Evolutionary conservation across 2,329 filamentous ascomycete species (phyloP), one percentile per base, ranked within the genome.

Genomic region (Ceratocystis diversiconidia): DNA sequence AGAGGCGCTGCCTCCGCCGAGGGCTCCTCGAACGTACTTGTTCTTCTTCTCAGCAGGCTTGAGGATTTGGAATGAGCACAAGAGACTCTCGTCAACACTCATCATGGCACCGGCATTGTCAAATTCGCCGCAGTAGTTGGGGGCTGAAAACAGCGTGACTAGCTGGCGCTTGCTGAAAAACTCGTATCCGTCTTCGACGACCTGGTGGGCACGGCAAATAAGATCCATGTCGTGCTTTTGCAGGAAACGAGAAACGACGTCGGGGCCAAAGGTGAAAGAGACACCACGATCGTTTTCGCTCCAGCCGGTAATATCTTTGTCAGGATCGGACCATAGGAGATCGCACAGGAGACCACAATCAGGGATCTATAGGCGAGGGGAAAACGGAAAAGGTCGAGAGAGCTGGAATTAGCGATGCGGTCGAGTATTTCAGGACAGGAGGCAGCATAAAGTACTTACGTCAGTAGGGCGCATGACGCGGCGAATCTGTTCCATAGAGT

Each of bases 11-110:
- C 69, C 70, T 69, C 69, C 67, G 79, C 82, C 82, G 78, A 87
- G 82, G 79, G 83, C 82, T 79, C 81, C 82, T 80, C 85, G 83
- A 75, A 95, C 92, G 82, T 95, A 97, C 92, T 97, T 97, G 90
- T 96, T 92, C 87, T 99, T 99, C 87, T 99, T 99, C 85, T 99
- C 94, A 78, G 94, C 94, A 74, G 94, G 94, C 82, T 97, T 99
- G 81, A 99, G 83, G 75, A 99, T 97, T 90, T 97, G 94, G 87
- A 99, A 99, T 69, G 92, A 96, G 82, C 94, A 99, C 73, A 99
- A 82, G 77, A 99, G 79, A 76, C 92, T 96, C 82, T 97, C 94
- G 75, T 97, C 94, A 48, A 99, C 94, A 74, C 92, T 96, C 94
- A 99, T 97, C 92, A 99, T 97, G 70, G 94, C 94, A 75, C 94